Conservation (phyloP, 139 green algal genomes). For the Desmodesmus armatus region DNA sequence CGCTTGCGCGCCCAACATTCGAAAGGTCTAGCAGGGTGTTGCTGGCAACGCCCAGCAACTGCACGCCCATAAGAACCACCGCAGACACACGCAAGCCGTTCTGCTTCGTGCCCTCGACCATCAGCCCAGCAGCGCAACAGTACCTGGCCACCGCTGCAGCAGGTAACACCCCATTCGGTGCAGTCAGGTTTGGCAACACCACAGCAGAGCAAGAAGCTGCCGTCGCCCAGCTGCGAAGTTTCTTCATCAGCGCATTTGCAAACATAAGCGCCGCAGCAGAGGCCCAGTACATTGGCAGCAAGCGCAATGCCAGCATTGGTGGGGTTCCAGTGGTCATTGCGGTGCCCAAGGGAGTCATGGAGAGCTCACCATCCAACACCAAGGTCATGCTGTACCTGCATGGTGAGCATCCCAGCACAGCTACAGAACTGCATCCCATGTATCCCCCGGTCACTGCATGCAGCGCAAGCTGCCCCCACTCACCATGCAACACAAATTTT, state of each 20-base stretch:
- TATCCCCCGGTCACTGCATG: neutral
- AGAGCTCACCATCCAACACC: neutral
- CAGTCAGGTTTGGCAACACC: neutral
- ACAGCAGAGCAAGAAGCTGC: neutral
- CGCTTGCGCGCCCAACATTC: no score
- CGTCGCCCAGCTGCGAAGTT: neutral
- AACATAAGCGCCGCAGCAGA: neutral
- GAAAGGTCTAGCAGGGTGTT: no score
- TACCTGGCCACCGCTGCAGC: neutral
- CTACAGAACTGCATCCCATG: neutral
- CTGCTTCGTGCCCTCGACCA: neutral
- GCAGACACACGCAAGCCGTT: neutral
- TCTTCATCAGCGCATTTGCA: neutral
- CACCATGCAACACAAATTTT: neutral
- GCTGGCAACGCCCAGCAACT: no score
- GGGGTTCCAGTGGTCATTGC: constrained; percentile 25
- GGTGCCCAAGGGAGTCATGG: neutral
- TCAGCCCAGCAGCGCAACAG: neutral
- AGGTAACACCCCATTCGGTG: neutral
- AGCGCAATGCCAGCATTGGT: constrained; percentile 1
- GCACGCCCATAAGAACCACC: constrained; percentile 5
- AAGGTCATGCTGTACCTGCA: constrained; percentile 29
- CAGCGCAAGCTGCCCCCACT: neutral
- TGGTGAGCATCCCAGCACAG: no score
- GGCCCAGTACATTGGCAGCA: neutral